Base-by-base conservation (phyloP, 805 yeast genomes). In the Candida sithepensis region DNA sequence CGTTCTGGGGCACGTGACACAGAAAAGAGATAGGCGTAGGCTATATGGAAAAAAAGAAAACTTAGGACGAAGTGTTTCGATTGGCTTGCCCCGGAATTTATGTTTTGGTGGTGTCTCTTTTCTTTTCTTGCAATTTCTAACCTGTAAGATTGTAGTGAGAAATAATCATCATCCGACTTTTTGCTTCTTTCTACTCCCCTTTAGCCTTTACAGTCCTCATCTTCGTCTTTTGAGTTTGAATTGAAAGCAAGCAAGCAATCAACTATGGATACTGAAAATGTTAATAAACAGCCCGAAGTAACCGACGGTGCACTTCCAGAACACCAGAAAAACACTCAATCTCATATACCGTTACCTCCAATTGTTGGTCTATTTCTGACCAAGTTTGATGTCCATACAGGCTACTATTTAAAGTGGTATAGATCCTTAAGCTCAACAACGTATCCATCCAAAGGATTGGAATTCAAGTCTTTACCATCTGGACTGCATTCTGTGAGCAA, bases 391-490 rank as follows among this genome's bases (percentile, higher is more conserved):
- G 76, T 75, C 14, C 71, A 71, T 30, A 61, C 70, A 1, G 85
- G 85, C 1, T 72, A 77, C 53, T 73, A 69, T 43, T 51, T 76
- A 33, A 70, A 67, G 45, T 77, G 82, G 81, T 63, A 67, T 49
- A 58, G 64, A 39, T 58, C 61, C 1, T 42, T 59, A 7, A 66
- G 64, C 39, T 58, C 61, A 3, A 16, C 47, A 1, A 24, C 53
- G 10, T 56, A 59, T 14, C 52, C 70, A 0, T 56, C 79, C 22
- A 63, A 70, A 26, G 74, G 75, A 12, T 58, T 84, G 3, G 90
- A 84, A 62, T 84, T 74, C 64, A 78, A 80, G 53, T 70, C 82
- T n/a, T 64, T 84, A 39, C 90, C 90, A 0, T 81, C 88, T 0
- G 89, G 91, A 1, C 67, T 82, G 2, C 90, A 84, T 57, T 71